These are phyloP conservation scores for Phytophthora lateralis DNA, from an alignment of 352 stramenopile genomes.

Conservation along the genomic window DNA sequence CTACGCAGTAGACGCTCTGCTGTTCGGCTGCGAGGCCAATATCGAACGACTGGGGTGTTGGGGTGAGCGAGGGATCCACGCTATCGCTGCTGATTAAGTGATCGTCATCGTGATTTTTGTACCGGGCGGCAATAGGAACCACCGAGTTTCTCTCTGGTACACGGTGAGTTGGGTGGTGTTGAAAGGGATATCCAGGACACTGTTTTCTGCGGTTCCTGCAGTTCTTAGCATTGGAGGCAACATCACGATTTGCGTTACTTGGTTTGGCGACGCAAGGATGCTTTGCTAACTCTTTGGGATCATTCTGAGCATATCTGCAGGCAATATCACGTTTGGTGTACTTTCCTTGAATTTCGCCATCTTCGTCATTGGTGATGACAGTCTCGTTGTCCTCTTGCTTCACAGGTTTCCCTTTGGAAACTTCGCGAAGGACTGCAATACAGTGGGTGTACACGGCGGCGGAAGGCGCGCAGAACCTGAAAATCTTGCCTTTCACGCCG, in stretches of 20 bases:
- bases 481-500: conserved; percentile 11
- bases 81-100: neutral
- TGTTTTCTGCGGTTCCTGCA: too few species aligned
- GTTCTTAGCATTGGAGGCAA: too few species aligned
- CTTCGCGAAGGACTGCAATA: conserved; percentile 9
- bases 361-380: neutral
- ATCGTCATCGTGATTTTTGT: neutral
- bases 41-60: neutral
- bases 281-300: too few species aligned
- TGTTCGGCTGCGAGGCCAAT: neutral
- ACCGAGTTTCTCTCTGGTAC: neutral
- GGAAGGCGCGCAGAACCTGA: conserved; percentile 10
- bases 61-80: neutral
- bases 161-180: neutral
- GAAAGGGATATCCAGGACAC: neutral
- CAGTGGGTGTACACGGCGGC: conserved; percentile 8
- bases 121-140: neutral
- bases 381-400: neutral
- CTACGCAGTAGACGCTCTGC: conserved; percentile 4
- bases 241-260: too few species aligned
- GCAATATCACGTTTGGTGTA: too few species aligned
- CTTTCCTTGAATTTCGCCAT: too few species aligned
- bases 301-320: too few species aligned
- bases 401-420: neutral
- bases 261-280: too few species aligned